phyloP scores from a whole-genome alignment of 1,284 basidiomycete genomes.

The Cryptococcus jaspeensis region DNA sequence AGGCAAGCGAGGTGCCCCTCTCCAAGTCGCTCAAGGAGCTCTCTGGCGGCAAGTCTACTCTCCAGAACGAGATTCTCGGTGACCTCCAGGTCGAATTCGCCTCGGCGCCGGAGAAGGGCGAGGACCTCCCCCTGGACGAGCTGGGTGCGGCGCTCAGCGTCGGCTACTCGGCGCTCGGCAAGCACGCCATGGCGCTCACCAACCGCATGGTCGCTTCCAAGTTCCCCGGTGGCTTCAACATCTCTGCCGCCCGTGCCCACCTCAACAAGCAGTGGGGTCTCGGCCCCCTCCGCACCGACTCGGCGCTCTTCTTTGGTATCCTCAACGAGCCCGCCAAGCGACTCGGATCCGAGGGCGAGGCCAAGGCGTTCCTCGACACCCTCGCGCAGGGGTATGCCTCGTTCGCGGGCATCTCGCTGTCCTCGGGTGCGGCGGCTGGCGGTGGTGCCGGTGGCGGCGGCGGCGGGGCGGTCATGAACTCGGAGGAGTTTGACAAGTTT shows the following conservation, averaged over 20 bases:
- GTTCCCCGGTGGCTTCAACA: constrained; percentile 98
- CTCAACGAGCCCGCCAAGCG: constrained; percentile 94
- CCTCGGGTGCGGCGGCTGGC: constrained; percentile 62
- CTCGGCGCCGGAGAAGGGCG: constrained; percentile 94
- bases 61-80: constrained; percentile 95
- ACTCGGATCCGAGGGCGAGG: constrained; percentile 85
- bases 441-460: constrained; percentile 61
- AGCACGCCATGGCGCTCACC: constrained; percentile 88
- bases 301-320: constrained; percentile 84
- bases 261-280: constrained; percentile 91
- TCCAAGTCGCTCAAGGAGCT: constrained; percentile 97
- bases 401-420: constrained; percentile 81
- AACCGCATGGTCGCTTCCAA: constrained; percentile 91
- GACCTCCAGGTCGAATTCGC: constrained; percentile 87
- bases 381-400: constrained; percentile 82
- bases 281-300: constrained; percentile 82
- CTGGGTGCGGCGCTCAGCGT: constrained; percentile 80
- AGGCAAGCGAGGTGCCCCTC: constrained; percentile 81
- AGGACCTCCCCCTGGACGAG: constrained; percentile 93
- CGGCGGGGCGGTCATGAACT: constrained; percentile 87
- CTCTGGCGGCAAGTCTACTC: constrained; percentile 95
- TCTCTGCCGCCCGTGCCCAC: constrained; percentile 86
- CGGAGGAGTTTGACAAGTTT: constrained; percentile 97
- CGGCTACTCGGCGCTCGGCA: constrained; percentile 83
- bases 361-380: constrained; percentile 87